Base-by-base conservation (phyloP, 108 stramenopile species). In the Nitzschia sp. region DNA sequence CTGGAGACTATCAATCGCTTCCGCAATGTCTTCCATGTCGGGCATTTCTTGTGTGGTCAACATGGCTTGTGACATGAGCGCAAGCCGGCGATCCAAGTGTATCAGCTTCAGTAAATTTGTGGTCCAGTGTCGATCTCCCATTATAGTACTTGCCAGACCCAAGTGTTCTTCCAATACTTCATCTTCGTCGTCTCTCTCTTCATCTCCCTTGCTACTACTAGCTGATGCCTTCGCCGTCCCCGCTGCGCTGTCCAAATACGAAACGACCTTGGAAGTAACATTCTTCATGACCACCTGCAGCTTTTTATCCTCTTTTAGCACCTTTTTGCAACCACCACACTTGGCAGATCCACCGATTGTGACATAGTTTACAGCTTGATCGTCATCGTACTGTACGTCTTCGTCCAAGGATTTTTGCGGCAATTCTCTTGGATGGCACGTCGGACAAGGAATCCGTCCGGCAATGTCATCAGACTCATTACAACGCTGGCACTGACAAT, bases 321-420 rank as follows among this genome's bases (percentile, higher is more conserved):
- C n/a, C 17, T 29, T 5, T 19, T 47, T 42, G 2, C 30, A 54
- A 29, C 29, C 42, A 28, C 36, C n/a, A 51, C 49, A 54, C 8
- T 24, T 27, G 5, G 5, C 11, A 28, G 59, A 29, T 13, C 48
- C 33, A 27, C 38, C 46, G n/a, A 75, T 59, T 21, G 65, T 54
- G 18, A 78, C 71, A 51, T 93, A 93, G 18, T 68, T 49, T 17
- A 90, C 85, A 36, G 70, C 66, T 26, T 75, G 75, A 15, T 85
- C 86, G 45, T 94, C 90, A 54, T 94, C 93, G 49, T 88, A 94
- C 74, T 87, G 86, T 24, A 80, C 76, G 54, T 91, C 90, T 68
- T 91, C 93, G 33, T 94, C 90, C 36, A 94, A 59, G 31, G 84
- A 87, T 46, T 82, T 68, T 53, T 82, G 79, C 17, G 59, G 60